phyloP scores from a whole-genome alignment of 2,329 filamentous ascomycete species.

The Myriangium duriaei region DNA sequence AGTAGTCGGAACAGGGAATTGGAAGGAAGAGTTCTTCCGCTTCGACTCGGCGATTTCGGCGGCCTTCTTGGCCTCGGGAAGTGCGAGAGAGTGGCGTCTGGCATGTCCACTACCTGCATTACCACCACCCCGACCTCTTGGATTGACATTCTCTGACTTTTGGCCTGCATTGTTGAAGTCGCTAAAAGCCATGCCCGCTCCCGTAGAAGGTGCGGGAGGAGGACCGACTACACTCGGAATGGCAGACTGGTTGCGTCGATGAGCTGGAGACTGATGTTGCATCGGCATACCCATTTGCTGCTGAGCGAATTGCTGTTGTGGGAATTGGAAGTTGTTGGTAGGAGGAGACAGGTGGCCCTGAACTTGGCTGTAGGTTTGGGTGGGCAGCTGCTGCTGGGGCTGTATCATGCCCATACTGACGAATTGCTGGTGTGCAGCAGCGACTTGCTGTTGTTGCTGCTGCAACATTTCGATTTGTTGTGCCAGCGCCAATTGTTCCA shows the following conservation, averaged over 20 bases:
- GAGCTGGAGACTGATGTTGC: constrained; percentile 55
- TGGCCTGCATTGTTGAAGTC: constrained; percentile 49
- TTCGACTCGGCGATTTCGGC: constrained; percentile 95
- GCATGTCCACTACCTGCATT: constrained; percentile 67
- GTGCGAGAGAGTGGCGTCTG: constrained; percentile 82
- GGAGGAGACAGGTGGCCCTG: constrained; percentile 66
- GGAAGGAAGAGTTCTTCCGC: constrained; percentile 83
- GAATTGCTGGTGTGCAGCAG: constrained; percentile 93
- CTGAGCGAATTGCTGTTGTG: constrained; percentile 50
- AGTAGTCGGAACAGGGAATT: constrained; percentile 72
- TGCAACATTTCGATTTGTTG: constrained; percentile 96
- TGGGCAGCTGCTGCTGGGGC: constrained; percentile 66
- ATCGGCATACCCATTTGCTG: constrained; percentile 35
- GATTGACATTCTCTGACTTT: constrained; percentile 47
- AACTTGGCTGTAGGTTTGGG: constrained; percentile 61
- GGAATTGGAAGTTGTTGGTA: constrained; percentile 72
- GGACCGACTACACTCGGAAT: constrained; percentile 88
- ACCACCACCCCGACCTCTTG: constrained; percentile 61
- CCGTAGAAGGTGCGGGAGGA: constrained; percentile 73
- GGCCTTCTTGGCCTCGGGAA: constrained; percentile 94
- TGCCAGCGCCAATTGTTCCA: constrained; percentile 95
- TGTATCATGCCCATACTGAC: constrained; percentile 94
- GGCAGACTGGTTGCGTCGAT: constrained; percentile 96
- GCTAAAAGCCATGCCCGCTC: constrained; percentile 62
- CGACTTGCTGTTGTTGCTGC: constrained; percentile 95